Evolutionary conservation across 129 eudicot species (phyloP).

Genomic region (Tagetes erecta): DNA sequence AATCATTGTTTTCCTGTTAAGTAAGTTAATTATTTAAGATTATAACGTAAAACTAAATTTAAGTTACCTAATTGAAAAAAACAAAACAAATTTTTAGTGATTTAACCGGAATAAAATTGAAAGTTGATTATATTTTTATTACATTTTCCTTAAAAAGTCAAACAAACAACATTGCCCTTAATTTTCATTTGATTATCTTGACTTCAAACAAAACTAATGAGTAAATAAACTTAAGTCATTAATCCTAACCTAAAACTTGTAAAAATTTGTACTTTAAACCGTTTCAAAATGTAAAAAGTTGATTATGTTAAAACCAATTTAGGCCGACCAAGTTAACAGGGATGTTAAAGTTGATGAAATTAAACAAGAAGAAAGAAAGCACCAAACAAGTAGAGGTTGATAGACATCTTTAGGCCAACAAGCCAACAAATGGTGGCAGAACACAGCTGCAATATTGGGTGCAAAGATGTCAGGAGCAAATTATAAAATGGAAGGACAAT

Average conservation of each 20-base stretch:
- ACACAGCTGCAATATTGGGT: slow-evolving; percentile 9
- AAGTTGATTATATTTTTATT: too few species aligned
- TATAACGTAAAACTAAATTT: too few species aligned
- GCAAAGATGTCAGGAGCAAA: slow-evolving; percentile 29
- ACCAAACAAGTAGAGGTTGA: slow-evolving; percentile 24
- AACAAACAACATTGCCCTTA: too few species aligned
- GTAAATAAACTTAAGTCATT: background rate
- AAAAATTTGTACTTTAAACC: background rate
- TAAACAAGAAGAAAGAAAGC: slow-evolving; percentile 17
- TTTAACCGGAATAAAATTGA: too few species aligned
- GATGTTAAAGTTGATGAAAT: slow-evolving; percentile 1
- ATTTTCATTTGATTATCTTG: too few species aligned
- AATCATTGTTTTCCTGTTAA: too few species aligned
- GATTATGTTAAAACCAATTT: slow-evolving; percentile 15
- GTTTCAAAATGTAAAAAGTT: background rate
- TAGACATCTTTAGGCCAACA: slow-evolving; percentile 49
- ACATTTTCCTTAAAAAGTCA: too few species aligned
- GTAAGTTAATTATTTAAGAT: too few species aligned
- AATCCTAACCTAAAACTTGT: background rate
- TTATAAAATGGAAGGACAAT: slow-evolving; percentile 31
- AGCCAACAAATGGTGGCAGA: slow-evolving; percentile 49
- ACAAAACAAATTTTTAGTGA: too few species aligned
- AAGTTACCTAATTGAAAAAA: too few species aligned
- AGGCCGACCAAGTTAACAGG: slow-evolving; percentile 32
- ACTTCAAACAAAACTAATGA: too few species aligned